Base-by-base conservation (phyloP, 2,329 filamentous ascomycete genomes). In the Onygenales sp. region DNA sequence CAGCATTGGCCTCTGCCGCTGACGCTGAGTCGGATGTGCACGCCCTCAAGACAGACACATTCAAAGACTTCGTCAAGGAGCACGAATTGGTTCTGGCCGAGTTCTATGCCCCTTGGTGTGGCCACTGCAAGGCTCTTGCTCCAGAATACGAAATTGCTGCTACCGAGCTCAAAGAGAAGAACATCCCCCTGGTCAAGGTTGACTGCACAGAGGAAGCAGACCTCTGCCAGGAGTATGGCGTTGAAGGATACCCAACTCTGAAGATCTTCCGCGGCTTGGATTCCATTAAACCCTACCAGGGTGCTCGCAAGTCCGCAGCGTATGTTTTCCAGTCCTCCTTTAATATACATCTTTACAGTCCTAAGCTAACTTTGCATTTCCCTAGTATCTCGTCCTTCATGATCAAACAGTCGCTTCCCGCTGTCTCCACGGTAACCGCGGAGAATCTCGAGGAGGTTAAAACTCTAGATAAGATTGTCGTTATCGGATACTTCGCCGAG, bases 101-200 rank as follows among this genome's bases (percentile, higher is more conserved):
- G 77, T 98, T 96, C 83, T 96, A 88, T 72, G 92, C 92, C 62
- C 91, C 92, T 63, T 95, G 92, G 91, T 95, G 88, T 63, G 92
- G 91, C 61, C 92, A 97, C 81, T 97, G 92, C 87, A 97, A 98
- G 81, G 92, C 92, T 56, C 88, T 98, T 61, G 93, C 74, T 36
- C 74, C 75, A 31, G 74, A 77, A 59, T 77, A 77, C 57, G 74
- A 77, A 58, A 66, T 71, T 53, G 74, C 74, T 46, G 74, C 74
- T 44, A 71, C 73, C 6, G 69, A 74, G 50, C 61, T 77, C 52
- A 76, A 77, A 61, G 65, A 67, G 56, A 77, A 76, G 65, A 66
- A 75, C 50, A 76, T 77, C 36, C 62, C 72, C 10, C 57, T 77
- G 42, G 73, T 70, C 55, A 76, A 77, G 63, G 67, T 77, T 49